Percentiles rank a stretch among this genome's conserved stretches.
phyloP scores from a whole-genome alignment of 2,329 filamentous ascomycete genomes.

The Neodidymelliopsis sp. region DNA sequence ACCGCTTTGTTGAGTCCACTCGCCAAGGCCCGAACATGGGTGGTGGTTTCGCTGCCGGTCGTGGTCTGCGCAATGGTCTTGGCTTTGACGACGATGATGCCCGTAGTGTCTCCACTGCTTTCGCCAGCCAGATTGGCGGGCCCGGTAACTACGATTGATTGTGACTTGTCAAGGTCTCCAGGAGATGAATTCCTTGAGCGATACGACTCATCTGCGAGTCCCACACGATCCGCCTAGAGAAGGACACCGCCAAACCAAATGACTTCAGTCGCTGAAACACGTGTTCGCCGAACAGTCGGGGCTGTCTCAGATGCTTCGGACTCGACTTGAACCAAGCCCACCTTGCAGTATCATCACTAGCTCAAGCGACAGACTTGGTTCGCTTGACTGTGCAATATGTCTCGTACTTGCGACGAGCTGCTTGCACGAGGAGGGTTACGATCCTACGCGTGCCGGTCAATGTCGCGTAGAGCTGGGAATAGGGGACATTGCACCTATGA shows the following conservation, averaged over 20 bases:
- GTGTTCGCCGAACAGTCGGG: background rate
- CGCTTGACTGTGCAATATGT: too few species aligned
- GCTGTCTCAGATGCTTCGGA: conserved; percentile 1
- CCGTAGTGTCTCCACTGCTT: conserved; percentile 94
- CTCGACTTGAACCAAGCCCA: conserved; percentile 5
- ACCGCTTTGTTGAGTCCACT: conserved; percentile 90
- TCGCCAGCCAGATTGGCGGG: conserved; percentile 92
- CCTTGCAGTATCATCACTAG: too few species aligned
- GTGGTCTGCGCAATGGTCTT: conserved; percentile 51
- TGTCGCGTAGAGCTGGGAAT: too few species aligned
- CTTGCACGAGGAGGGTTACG: too few species aligned
- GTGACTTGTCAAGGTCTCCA: conserved; percentile 8
- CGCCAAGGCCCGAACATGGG: conserved; percentile 64
- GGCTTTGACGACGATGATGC: conserved; percentile 83
- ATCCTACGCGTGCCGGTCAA: too few species aligned
- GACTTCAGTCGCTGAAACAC: background rate
- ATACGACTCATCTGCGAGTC: conserved; percentile 4
- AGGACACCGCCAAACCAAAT: conserved; percentile 1
- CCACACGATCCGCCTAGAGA: background rate
- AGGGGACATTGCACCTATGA: too few species aligned
- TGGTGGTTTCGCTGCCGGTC: conserved; percentile 51
- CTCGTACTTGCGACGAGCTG: too few species aligned
- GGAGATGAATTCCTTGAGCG: conserved; percentile 9
- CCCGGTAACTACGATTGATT: conserved; percentile 65
- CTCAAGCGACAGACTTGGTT: too few species aligned